A percentile compares a stretch with the other conserved stretches of the same genome.
Evolutionary conservation across 2,329 filamentous ascomycete genomes (phyloP).

Genomic region (Cladosporium cucumerinum): DNA sequence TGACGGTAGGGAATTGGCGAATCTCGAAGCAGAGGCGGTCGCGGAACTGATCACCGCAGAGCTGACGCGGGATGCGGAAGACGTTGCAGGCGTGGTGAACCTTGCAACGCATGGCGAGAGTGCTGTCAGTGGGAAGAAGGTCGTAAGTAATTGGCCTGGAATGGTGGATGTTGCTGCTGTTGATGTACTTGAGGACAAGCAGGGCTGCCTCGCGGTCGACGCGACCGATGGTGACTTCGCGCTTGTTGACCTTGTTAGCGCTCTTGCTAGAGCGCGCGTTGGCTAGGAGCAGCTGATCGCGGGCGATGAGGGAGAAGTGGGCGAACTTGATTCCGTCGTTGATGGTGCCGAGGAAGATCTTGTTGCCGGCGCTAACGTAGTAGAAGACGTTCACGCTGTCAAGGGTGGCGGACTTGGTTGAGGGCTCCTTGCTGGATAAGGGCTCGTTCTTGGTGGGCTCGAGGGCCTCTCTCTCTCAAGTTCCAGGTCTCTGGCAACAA

Average conservation of each 20-base stretch:
- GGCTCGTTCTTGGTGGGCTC: background rate
- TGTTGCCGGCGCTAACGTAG: background rate
- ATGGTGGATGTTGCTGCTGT: conserved; percentile 1
- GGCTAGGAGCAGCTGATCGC: background rate
- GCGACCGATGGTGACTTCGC: background rate
- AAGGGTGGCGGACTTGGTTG: background rate
- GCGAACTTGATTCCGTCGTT: background rate
- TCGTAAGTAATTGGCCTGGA: conserved; percentile 2
- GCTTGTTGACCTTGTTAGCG: background rate
- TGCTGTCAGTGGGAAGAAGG: background rate
- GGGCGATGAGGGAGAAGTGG: background rate
- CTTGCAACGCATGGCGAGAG: conserved; percentile 15
- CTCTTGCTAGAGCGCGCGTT: background rate
- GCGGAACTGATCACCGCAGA: conserved; percentile 18
- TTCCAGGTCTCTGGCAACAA: no score
- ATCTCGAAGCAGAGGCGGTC: conserved; percentile 17
- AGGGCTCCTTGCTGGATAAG: background rate
- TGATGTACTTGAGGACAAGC: conserved; percentile 16
- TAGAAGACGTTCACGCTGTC: background rate
- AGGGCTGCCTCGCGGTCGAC: conserved; percentile 10
- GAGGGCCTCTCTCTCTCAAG: no score
- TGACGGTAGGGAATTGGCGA: background rate
- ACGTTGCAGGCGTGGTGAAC: conserved; percentile 14
- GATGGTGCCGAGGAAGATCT: background rate
- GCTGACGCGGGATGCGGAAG: conserved; percentile 8